Conservation (phyloP, 1,284 basidiomycete genomes). For the Abortiporus biennis region DNA sequence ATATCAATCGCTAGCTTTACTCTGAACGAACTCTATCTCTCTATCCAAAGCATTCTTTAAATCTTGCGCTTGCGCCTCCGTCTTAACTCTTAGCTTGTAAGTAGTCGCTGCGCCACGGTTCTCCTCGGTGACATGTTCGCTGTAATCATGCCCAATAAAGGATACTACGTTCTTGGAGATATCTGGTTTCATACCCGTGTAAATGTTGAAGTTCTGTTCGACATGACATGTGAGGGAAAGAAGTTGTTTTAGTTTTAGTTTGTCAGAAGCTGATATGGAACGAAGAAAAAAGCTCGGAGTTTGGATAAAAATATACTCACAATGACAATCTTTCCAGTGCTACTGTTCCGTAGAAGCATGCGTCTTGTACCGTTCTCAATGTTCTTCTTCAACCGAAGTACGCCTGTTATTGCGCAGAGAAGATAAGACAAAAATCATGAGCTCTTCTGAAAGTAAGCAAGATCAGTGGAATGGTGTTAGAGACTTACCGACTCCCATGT, state of each 20-base stretch:
- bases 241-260: no score
- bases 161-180: conserved; percentile 46
- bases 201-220: conserved; percentile 68
- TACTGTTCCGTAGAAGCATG: conserved; percentile 61
- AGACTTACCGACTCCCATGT: conserved; percentile 55
- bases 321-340: conserved; percentile 64
- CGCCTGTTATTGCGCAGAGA: conserved; percentile 32
- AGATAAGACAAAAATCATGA: no score
- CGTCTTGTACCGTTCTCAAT: conserved; percentile 51
- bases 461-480: no score
- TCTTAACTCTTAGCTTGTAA: conserved; percentile 61
- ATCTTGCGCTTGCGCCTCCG: conserved; percentile 50
- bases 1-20: conserved; percentile 17
- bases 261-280: no score
- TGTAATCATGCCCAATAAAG: conserved; percentile 67
- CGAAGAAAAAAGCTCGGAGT: no score
- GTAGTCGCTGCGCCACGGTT: conserved; percentile 20
- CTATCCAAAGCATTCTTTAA: conserved; percentile 57
- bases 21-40: conserved; percentile 42
- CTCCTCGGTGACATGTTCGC: conserved; percentile 26
- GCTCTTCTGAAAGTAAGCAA: conserved; percentile 1
- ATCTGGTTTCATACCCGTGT: conserved; percentile 46
- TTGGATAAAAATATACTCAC: no score
- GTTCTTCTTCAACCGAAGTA: conserved; percentile 66
- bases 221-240: no score